phyloP scores from a whole-genome alignment of 2,329 filamentous ascomycete genomes.

The Pyrenophora tritici-repentis region DNA sequence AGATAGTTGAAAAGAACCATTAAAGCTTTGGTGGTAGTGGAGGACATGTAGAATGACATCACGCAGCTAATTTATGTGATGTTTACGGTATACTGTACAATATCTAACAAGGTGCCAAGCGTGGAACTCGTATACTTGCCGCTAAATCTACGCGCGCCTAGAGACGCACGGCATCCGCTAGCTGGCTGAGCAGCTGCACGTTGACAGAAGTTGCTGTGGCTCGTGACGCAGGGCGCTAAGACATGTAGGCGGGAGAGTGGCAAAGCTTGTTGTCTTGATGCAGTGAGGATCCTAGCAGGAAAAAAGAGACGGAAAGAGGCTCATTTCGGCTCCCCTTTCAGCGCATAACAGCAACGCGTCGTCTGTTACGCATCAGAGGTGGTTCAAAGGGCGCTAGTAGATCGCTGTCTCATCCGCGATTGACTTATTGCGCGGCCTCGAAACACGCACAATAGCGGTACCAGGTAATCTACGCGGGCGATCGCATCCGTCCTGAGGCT shows the following conservation, averaged over 20 bases:
- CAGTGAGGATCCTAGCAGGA: too few relatives aligned
- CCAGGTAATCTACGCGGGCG: constrained; percentile 8
- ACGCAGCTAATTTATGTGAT: background rate
- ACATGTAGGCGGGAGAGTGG: background rate
- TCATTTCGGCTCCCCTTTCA: background rate
- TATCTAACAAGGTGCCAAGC: background rate
- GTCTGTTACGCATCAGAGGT: constrained; percentile 1
- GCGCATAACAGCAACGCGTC: constrained; percentile 7
- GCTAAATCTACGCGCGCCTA: too few relatives aligned
- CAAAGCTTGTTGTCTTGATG: background rate
- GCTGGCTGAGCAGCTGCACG: background rate
- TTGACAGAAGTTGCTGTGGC: background rate
- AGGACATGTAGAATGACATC: constrained; percentile 16
- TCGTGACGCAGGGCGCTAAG: constrained; percentile 1
- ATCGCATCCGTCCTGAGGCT: constrained; percentile 4
- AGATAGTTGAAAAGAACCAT: constrained; percentile 55
- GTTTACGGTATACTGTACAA: too few relatives aligned
- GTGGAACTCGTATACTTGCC: too few relatives aligned
- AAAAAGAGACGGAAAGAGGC: background rate
- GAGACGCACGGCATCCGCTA: constrained; percentile 1
- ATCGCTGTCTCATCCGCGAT: background rate
- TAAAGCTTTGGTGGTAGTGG: too few relatives aligned
- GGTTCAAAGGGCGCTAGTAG: constrained; percentile 1
- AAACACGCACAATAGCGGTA: constrained; percentile 6
- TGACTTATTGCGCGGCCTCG: constrained; percentile 13